Conservation (phyloP, 768 basidiomycete species). For the Dendrothele bispora region DNA sequence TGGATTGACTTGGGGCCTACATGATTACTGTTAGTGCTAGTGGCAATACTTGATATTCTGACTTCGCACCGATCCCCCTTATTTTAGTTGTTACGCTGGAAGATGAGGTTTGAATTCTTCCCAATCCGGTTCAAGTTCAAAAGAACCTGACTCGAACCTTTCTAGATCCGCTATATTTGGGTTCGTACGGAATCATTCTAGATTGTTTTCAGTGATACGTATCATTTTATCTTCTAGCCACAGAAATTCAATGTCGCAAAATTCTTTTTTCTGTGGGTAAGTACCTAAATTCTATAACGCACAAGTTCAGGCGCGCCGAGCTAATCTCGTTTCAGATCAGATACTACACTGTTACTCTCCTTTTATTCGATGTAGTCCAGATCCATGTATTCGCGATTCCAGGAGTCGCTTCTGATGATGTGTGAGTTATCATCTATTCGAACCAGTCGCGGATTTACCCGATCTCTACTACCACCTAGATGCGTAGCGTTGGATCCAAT, state of each 20-base stretch:
- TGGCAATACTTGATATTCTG: not conserved
- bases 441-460: too few relatives aligned
- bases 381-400: constrained; percentile 42
- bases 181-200: constrained; percentile 14
- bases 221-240: constrained; percentile 20
- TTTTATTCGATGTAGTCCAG: constrained; percentile 44
- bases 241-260: constrained; percentile 35
- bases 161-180: constrained; percentile 39
- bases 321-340: constrained; percentile 39
- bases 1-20: constrained; percentile 36
- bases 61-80: not conserved
- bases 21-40: constrained; percentile 32
- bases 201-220: not conserved
- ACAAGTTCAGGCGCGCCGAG: too few relatives aligned
- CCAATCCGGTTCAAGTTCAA: not conserved
- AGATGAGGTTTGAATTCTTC: constrained; percentile 25
- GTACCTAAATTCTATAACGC: not conserved
- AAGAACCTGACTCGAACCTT: not conserved
- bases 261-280: constrained; percentile 43
- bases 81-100: constrained; percentile 31
- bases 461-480: constrained; percentile 21
- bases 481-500: constrained; percentile 45
- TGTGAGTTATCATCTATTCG: constrained; percentile 30
- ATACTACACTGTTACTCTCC: constrained; percentile 44
- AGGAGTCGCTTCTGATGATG: constrained; percentile 32